Conservation (phyloP, 164 flowering plant genomes). For the Malania oleifera region DNA sequence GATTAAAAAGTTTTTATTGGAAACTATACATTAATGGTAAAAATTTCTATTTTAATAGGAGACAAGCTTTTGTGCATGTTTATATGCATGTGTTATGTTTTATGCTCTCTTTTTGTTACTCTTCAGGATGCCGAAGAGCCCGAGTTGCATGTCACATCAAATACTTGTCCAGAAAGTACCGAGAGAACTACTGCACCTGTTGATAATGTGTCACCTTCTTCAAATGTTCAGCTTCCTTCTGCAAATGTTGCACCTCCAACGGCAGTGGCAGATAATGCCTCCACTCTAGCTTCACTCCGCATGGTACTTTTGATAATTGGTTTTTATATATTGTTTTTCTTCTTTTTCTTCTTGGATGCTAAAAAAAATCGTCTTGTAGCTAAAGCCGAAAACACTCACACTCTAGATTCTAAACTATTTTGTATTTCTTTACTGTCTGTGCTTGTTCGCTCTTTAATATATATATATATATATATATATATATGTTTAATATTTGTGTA, state of each 20-base stretch:
- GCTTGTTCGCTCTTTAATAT: no score
- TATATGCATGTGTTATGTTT: not conserved
- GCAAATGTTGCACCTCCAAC: constrained; percentile 35
- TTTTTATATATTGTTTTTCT: not conserved
- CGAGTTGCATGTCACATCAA: constrained; percentile 36
- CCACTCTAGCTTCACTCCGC: constrained; percentile 73
- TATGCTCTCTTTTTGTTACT: not conserved
- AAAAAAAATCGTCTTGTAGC: no score
- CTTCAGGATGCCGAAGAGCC: constrained; percentile 65
- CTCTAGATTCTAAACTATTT: no score
- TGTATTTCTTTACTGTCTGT: no score
- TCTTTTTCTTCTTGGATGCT: not conserved
- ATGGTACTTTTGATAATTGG: constrained; percentile 35
- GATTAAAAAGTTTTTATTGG: no score
- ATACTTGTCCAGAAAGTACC: constrained; percentile 37
- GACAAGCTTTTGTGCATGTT: no score
- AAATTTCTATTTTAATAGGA: no score
- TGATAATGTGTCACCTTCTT: constrained; percentile 47
- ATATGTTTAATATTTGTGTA: no score
- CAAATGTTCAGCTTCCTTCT: constrained; percentile 37
- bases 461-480: no score
- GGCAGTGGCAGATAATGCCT: constrained; percentile 43
- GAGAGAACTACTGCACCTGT: constrained; percentile 34
- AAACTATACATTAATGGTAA: no score
- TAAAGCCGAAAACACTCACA: no score